Percentiles rank a stretch among this genome's conserved stretches.
Evolutionary conservation across 306 rosid species (phyloP).

Genomic region (Lotus japonicus): DNA sequence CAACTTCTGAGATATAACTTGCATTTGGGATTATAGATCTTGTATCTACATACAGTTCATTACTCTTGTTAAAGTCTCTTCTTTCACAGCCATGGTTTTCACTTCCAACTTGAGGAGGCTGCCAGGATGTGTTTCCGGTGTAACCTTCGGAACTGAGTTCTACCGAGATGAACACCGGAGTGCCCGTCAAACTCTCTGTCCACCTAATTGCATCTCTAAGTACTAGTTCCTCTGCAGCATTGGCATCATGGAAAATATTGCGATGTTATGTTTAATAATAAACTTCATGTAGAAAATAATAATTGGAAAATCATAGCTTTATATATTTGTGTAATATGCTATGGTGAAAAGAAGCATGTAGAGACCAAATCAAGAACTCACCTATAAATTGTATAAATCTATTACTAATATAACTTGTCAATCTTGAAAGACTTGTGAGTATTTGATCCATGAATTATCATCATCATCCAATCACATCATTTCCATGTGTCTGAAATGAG

Average conservation of each 20-base stretch:
- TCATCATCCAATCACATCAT: conserved; percentile 26
- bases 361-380: conserved; percentile 17
- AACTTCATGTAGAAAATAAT: conserved; percentile 1
- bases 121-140: conserved; percentile 19
- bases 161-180: conserved; percentile 20
- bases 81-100: conserved; percentile 30
- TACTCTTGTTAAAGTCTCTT: conserved; percentile 15
- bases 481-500: conserved; percentile 37
- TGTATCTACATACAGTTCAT: conserved; percentile 13
- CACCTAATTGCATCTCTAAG: conserved; percentile 39
- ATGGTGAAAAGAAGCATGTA: background rate
- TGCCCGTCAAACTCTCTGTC: conserved; percentile 17
- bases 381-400: conserved; percentile 48
- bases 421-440: conserved; percentile 37
- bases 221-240: conserved; percentile 65
- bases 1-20: conserved; percentile 3
- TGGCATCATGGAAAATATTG: conserved; percentile 20
- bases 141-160: conserved; percentile 22
- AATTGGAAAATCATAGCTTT: background rate
- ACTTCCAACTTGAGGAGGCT: conserved; percentile 14
- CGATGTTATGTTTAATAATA: background rate
- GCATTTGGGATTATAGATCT: conserved; percentile 1
- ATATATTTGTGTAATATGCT: background rate
- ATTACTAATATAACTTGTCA: conserved; percentile 45
- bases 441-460: conserved; percentile 42